Conservation (phyloP, 331 rosid genomes). For the Malus hybrid region DNA sequence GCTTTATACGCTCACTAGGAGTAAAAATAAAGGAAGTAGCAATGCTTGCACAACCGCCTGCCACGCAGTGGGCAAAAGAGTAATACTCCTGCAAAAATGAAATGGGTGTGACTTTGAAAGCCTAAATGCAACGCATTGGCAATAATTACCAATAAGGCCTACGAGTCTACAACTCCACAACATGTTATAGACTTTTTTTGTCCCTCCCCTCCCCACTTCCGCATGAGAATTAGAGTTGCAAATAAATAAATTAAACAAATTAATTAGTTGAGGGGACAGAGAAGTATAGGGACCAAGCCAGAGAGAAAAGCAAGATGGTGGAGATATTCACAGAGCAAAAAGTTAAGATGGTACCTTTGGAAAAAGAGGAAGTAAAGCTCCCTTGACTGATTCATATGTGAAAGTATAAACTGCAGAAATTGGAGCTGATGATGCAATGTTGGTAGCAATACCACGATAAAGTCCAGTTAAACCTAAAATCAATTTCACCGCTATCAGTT, state of each 20-base stretch:
- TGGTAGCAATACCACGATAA: slow-evolving; percentile 85
- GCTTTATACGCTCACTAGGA: slow-evolving; percentile 94
- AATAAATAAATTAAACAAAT: neutral
- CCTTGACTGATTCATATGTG: slow-evolving; percentile 90
- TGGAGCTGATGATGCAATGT: slow-evolving; percentile 86
- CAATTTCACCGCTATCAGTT: slow-evolving; percentile 11
- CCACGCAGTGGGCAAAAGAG: slow-evolving; percentile 74
- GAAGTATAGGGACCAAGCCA: neutral
- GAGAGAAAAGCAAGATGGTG: neutral
- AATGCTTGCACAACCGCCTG: slow-evolving; percentile 93
- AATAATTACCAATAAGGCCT: slow-evolving; percentile 1
- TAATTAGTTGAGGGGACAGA: neutral
- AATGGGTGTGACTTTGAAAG: neutral
- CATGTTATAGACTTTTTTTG: slow-evolving; percentile 7
- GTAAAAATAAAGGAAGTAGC: slow-evolving; percentile 96
- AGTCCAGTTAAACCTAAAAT: slow-evolving; percentile 85
- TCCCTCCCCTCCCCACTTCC: slow-evolving; percentile 7
- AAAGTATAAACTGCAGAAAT: slow-evolving; percentile 85
- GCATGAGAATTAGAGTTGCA: neutral
- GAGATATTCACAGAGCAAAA: neutral
- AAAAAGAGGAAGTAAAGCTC: slow-evolving; percentile 74
- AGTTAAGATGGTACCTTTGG: slow-evolving; percentile 41
- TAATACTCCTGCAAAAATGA: slow-evolving; percentile 9
- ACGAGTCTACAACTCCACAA: neutral
- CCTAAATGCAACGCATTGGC: no score